Evolutionary conservation across 1,284 basidiomycete species (phyloP).

Genomic region (Apiotrichum domesticum): DNA sequence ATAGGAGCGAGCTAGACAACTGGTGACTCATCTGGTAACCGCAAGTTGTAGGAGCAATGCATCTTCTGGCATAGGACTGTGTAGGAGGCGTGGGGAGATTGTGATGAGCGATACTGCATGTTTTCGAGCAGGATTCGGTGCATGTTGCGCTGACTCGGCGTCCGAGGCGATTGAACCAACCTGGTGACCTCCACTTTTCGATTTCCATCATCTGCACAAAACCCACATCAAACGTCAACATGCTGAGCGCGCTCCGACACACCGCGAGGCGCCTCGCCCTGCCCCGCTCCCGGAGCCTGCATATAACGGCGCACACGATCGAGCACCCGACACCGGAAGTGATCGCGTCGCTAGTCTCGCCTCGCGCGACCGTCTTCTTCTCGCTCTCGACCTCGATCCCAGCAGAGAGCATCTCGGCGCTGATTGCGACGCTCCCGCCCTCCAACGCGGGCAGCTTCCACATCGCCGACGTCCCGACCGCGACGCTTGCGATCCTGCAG

Average conservation of each 20-base stretch:
- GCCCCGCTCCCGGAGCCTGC: background rate
- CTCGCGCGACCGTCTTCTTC: constrained; percentile 21
- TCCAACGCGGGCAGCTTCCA: constrained; percentile 27
- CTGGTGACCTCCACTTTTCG: too few relatives aligned
- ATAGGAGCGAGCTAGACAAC: background rate
- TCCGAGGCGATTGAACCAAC: too few relatives aligned
- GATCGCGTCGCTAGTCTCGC: background rate
- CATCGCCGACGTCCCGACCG: constrained; percentile 18
- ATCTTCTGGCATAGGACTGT: background rate
- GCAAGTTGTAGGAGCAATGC: constrained; percentile 1
- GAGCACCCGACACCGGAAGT: constrained; percentile 16
- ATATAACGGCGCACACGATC: constrained; percentile 23
- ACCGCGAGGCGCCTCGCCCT: background rate
- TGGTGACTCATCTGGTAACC: background rate
- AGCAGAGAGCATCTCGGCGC: constrained; percentile 9
- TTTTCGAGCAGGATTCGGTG: too few relatives aligned
- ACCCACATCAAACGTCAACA: background rate
- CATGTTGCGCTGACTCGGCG: too few relatives aligned
- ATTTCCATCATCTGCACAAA: background rate
- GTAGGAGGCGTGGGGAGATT: background rate
- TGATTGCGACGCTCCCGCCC: constrained; percentile 17
- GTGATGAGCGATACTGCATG: background rate
- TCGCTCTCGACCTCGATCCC: constrained; percentile 33
- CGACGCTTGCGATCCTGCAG: constrained; percentile 33
- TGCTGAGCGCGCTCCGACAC: too few relatives aligned